A percentile compares a stretch with the other conserved stretches of the same genome.
Evolutionary conservation across 805 yeast genomes (phyloP).

Genomic region (Grigorovia yakushimaensis): DNA sequence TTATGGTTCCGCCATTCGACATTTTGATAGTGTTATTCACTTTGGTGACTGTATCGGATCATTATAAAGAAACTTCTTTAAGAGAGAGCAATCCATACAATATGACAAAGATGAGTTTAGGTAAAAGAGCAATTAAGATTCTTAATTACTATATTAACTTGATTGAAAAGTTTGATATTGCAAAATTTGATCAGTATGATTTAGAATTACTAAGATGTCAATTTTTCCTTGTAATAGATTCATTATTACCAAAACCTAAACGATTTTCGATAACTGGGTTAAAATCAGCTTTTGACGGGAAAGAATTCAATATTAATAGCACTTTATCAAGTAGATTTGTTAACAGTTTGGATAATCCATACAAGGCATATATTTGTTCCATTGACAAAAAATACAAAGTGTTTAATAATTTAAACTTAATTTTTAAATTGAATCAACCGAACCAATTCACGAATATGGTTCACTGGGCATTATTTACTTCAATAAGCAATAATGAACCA

Average conservation of each 20-base stretch:
- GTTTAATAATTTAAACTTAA: slow-evolving; percentile 15
- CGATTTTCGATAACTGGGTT: not conserved
- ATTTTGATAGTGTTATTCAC: slow-evolving; percentile 30
- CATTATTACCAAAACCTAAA: slow-evolving; percentile 7
- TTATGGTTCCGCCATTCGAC: slow-evolving; percentile 28
- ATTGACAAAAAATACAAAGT: slow-evolving; percentile 12
- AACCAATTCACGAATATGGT: slow-evolving; percentile 22
- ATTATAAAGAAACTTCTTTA: slow-evolving; percentile 19
- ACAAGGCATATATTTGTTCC: slow-evolving; percentile 19
- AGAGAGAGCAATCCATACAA: slow-evolving; percentile 21
- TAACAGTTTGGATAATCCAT: slow-evolving; percentile 7
- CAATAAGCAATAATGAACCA: slow-evolving; percentile 9
- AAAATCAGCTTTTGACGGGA: not conserved
- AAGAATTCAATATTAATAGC: not conserved
- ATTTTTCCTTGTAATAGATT: slow-evolving; percentile 17
- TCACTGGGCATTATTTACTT: slow-evolving; percentile 20
- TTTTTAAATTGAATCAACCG: slow-evolving; percentile 9
- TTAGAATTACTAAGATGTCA: slow-evolving; percentile 25
- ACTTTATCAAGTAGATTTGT: not conserved
- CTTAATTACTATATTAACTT: slow-evolving; percentile 15
- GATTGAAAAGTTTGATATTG: slow-evolving; percentile 12
- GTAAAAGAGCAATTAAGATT: slow-evolving; percentile 28
- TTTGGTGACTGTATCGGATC: slow-evolving; percentile 28
- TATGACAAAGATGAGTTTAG: slow-evolving; percentile 22
- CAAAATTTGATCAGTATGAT: slow-evolving; percentile 10